Conservation (phyloP, 1,284 basidiomycete genomes). For the Heterobasidion irregulare region DNA sequence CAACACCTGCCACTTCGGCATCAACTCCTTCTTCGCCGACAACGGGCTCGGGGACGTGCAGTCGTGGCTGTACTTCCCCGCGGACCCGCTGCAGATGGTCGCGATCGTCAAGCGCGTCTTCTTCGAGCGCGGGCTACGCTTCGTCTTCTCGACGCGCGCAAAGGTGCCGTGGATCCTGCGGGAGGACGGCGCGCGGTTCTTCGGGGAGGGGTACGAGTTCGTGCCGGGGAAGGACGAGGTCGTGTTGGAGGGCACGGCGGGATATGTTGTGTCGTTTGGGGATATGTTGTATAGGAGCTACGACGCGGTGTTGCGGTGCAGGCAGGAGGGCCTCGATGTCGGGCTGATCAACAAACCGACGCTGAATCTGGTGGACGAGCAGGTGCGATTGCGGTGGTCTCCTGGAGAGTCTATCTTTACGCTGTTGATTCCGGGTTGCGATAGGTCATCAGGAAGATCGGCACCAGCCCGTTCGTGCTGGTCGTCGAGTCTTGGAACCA, state of each 20-base stretch:
- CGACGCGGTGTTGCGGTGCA: slow-evolving; percentile 70
- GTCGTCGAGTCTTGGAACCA: slow-evolving; percentile 82
- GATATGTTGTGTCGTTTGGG: slow-evolving; percentile 74
- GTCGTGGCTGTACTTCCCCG: slow-evolving; percentile 80
- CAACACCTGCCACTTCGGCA: slow-evolving; percentile 78
- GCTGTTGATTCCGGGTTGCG: not conserved
- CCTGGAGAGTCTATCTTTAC: no score
- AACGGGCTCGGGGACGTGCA: slow-evolving; percentile 75
- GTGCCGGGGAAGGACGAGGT: slow-evolving; percentile 77
- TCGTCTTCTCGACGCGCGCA: slow-evolving; percentile 80
- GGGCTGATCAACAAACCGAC: slow-evolving; percentile 81
- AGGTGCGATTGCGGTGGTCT: slow-evolving; percentile 28
- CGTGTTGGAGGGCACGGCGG: slow-evolving; percentile 59
- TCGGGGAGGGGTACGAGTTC: slow-evolving; percentile 67
- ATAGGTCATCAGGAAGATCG: slow-evolving; percentile 61
- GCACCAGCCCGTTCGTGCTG: slow-evolving; percentile 66
- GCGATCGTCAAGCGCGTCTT: slow-evolving; percentile 71
- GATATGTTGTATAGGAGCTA: slow-evolving; percentile 77
- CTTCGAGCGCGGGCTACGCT: slow-evolving; percentile 73
- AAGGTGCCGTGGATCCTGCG: slow-evolving; percentile 83
- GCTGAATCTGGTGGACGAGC: slow-evolving; percentile 75
- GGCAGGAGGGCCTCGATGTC: slow-evolving; percentile 66
- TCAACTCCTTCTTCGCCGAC: slow-evolving; percentile 83
- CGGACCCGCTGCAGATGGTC: slow-evolving; percentile 73
- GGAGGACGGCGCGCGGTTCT: slow-evolving; percentile 62